phyloP scores from a whole-genome alignment of 495 filamentous ascomycete species.

The Niebla homalea region DNA sequence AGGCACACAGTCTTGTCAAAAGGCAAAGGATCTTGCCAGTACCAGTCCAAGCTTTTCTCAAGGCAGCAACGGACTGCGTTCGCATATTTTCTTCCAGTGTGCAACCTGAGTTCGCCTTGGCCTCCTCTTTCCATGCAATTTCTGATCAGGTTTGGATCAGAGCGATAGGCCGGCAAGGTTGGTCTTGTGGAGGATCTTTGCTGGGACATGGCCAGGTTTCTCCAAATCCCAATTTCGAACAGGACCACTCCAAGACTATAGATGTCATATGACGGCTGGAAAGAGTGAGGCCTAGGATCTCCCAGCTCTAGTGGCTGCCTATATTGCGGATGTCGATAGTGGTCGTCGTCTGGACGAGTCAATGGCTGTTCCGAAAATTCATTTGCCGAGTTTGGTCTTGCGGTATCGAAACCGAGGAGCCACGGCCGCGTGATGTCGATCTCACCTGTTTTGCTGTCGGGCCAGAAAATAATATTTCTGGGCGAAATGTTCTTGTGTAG shows the following conservation, averaged over 20 bases:
- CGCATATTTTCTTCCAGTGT: slow-evolving; percentile 7
- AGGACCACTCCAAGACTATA: slow-evolving; percentile 24
- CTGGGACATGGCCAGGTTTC: not conserved
- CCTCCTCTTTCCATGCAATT: slow-evolving; percentile 23
- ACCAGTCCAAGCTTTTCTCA: slow-evolving; percentile 15
- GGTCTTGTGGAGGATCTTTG: slow-evolving; percentile 3
- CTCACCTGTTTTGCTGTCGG: not conserved
- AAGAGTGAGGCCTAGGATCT: slow-evolving; percentile 3
- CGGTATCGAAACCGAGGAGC: slow-evolving; percentile 25
- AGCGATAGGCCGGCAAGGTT: slow-evolving; percentile 6
- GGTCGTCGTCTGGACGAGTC: slow-evolving; percentile 19
- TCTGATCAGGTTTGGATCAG: slow-evolving; percentile 18
- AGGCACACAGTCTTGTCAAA: slow-evolving; percentile 5
- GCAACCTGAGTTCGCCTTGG: slow-evolving; percentile 14
- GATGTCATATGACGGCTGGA: slow-evolving; percentile 20
- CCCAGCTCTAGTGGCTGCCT: slow-evolving; percentile 8
- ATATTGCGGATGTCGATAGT: slow-evolving; percentile 25
- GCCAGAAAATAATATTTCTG: slow-evolving; percentile 27
- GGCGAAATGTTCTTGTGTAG: slow-evolving; percentile 26
- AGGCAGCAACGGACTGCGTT: slow-evolving; percentile 14
- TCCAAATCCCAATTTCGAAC: slow-evolving; percentile 24
- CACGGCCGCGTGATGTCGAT: slow-evolving; percentile 18
- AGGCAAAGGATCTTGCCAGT: slow-evolving; percentile 11
- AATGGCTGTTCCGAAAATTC: slow-evolving; percentile 19
- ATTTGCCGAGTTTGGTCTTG: slow-evolving; percentile 15